These are phyloP conservation scores for Cercospora citrullina DNA, from an alignment of 2,329 filamentous ascomycete species.

Conservation along the genomic window DNA sequence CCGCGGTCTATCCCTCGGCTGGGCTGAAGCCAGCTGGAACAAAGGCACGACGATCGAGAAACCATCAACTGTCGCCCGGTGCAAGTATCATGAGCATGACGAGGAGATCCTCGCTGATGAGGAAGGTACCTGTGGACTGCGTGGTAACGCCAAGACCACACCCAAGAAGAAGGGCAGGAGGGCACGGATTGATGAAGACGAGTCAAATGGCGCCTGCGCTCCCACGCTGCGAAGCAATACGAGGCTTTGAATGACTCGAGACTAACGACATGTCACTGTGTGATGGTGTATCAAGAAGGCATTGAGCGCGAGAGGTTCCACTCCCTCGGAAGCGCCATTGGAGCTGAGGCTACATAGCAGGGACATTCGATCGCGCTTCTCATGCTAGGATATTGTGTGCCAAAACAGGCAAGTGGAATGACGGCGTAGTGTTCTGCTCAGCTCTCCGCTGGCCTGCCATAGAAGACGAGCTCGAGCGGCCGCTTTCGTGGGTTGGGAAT, in stretches of 20 bases:
- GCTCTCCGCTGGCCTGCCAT: background rate
- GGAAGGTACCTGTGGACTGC: background rate
- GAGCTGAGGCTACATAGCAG: background rate
- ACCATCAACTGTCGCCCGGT: background rate
- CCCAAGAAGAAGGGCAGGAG: background rate
- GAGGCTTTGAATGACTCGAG: background rate
- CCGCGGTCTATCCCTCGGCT: conserved; percentile 4
- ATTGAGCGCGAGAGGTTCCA: background rate
- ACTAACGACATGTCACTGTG: too few species aligned
- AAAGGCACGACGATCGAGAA: background rate
- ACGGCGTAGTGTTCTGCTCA: background rate
- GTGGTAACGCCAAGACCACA: background rate
- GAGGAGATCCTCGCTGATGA: conserved; percentile 8
- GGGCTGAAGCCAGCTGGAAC: conserved; percentile 9
- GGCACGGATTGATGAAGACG: too few species aligned
- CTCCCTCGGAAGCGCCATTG: background rate
- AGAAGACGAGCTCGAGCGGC: background rate
- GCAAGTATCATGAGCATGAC: conserved; percentile 21
- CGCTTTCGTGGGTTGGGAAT: background rate
- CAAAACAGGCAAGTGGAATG: background rate
- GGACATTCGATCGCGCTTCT: background rate
- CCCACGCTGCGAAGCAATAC: too few species aligned
- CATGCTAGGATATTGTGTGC: background rate
- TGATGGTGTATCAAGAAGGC: background rate
- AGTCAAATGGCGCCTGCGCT: too few species aligned